Conservation (phyloP, 495 filamentous ascomycete species). For the Penicillium atrosanguineum region DNA sequence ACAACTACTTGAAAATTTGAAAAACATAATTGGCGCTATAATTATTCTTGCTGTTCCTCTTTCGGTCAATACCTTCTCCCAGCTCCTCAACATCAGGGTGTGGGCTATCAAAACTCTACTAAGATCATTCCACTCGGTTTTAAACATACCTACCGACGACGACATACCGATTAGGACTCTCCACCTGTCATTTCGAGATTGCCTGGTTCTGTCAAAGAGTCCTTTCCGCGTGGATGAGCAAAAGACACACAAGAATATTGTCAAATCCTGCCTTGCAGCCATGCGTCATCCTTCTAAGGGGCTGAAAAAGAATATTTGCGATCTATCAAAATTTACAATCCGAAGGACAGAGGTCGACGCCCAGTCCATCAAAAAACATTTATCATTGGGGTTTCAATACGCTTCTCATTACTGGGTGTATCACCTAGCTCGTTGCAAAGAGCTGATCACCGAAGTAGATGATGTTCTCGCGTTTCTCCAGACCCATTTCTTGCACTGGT, state of each 20-base stretch:
- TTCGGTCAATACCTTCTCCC: too few relatives aligned
- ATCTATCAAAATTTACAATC: neutral
- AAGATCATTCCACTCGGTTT: too few relatives aligned
- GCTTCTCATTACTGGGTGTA: neutral
- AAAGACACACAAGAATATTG: neutral
- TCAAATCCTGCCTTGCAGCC: neutral
- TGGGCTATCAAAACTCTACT: too few relatives aligned
- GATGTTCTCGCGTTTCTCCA: neutral
- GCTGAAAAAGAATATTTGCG: neutral
- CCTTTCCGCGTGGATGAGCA: neutral
- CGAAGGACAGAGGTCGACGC: neutral
- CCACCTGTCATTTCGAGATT: neutral
- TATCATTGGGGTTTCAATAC: neutral
- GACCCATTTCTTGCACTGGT: neutral
- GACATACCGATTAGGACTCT: neutral
- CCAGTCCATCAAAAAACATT: neutral
- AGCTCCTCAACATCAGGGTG: too few relatives aligned
- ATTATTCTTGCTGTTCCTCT: too few relatives aligned
- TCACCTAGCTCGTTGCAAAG: neutral
- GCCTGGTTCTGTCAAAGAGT: neutral
- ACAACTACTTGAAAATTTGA: constrained; percentile 20
- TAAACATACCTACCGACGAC: neutral
- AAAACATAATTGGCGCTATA: constrained; percentile 1
- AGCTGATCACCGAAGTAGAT: neutral
- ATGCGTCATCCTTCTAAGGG: neutral